Evolutionary conservation across 495 filamentous ascomycete species (phyloP), one percentile per base, ranked within the genome.

Genomic region (Aspergillus leporis): DNA sequence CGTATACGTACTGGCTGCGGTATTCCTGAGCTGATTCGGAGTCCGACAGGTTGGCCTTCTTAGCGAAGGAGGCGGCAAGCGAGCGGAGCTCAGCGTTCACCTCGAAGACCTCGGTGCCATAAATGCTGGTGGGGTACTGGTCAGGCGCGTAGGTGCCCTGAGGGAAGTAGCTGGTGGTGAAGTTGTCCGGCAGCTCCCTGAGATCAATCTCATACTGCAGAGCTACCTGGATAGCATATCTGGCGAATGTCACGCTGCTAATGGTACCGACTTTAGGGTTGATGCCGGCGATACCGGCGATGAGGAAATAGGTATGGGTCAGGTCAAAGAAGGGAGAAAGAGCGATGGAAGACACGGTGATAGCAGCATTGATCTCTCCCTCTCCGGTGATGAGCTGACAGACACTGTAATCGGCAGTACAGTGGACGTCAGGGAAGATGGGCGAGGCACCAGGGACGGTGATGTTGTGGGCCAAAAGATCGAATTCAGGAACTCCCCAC

Each of bases 41-140:
- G 61, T 90, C 87, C 47, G 75, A 78, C 7, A 91, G 71, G 0
- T 72, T 78, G 0, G 83, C 87, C 9, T 70, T 74, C 25, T 65
- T 61, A 0, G 89, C 89, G 51, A 87, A 84, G 10, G 61, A 52
- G 22, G 78, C 83, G 1, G 85, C 87, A 5, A 80, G 63, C 28
- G 81, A 70, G 19, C 85, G 82, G 0, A 91, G 79, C 6, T 77
- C 75, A 22, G 78, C 77, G 70, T 88, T 90, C 32, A 91, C 69
- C 67, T 91, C 89, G 70, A 89, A 87, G 25, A 91, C 89, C 70
- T 92, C 89, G 10, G 89, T 90, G 49, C 89, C 89, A 70, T 91
- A 91, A 66, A 89, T 79, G 51, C 59, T 78, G 47, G 66, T 66
- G 0, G 89, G 88, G 64, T 89, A 91, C 58, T 87, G 65, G 49